Conservation (phyloP, 2,329 filamentous ascomycete genomes). For the Verticillium nonalfalfae region DNA sequence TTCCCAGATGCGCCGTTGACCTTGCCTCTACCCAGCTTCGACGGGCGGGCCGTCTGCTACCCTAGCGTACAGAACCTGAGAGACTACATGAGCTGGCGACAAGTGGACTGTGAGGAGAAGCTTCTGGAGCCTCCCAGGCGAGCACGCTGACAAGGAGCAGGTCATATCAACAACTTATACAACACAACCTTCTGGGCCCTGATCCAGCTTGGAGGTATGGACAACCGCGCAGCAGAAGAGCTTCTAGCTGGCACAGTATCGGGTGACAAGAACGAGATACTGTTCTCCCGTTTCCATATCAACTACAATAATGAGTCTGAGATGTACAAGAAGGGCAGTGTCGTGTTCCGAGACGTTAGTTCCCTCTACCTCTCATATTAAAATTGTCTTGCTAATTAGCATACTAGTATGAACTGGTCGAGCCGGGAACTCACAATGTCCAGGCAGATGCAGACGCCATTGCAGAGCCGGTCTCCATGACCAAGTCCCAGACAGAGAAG, state of each 20-base stretch:
- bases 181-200: constrained; percentile 96
- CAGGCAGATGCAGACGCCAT: constrained; percentile 38
- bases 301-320: constrained; percentile 98
- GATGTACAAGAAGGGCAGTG: constrained; percentile 89
- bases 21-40: constrained; percentile 79
- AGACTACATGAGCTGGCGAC: constrained; percentile 96
- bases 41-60: constrained; percentile 86
- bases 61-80: constrained; percentile 75
- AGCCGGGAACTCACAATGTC: constrained; percentile 43
- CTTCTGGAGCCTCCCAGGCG: background rate
- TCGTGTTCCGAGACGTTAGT: constrained; percentile 74
- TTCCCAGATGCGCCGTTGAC: constrained; percentile 69
- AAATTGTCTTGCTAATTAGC: constrained; percentile 14
- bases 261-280: constrained; percentile 89
- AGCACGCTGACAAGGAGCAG: constrained; percentile 32
- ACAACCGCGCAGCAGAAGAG: constrained; percentile 72
- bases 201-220: constrained; percentile 71
- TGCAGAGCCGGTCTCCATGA: constrained; percentile 51
- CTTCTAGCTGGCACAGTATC: constrained; percentile 76
- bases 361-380: background rate
- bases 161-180: constrained; percentile 97
- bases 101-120: constrained; percentile 73
- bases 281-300: constrained; percentile 82
- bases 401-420: constrained; percentile 62
- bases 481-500: constrained; percentile 77